Evolutionary conservation across 164 flowering plant species (phyloP), one percentile per base, ranked within the genome.

Genomic region (Tetrastigma voinierianum): DNA sequence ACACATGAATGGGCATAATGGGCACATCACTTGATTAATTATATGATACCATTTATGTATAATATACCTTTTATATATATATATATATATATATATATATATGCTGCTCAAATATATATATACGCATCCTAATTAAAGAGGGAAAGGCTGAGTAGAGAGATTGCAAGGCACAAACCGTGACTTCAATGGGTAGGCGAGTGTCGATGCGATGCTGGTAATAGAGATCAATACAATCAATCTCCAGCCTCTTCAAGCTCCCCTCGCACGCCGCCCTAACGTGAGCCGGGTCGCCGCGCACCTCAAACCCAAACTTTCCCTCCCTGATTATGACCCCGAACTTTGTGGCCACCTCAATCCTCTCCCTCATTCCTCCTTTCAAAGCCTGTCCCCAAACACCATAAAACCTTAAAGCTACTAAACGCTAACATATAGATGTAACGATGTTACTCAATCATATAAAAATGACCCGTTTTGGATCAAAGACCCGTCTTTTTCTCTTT

Each of bases 261-360:
- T 64, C 73, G 40, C 73, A 70, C 3, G 63, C 24, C 1, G 68
- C 73, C 58, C 73, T 63, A 25, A 70, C 73, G 45, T 64, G 64
- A 10, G 52, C 73, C 0, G 74, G 74, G 46, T 64, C 68, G 9
- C 74, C 68, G 9, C 68, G 53, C 8, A 69, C 10, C 47, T 62
- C 72, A 18, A 10, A 19, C 47, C 55, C 72, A 18, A 10, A 19
- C 24, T 48, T 60, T 12, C 62, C 70, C 18, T 65, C 70, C 2
- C 19, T 47, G 20, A 40, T 10, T 10, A 19, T 6, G 12, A 55
- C 1, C 55, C 71, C 78, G 48, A 75, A 75, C 45, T 75, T 70
- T 15, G 78, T 57, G 10, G 78, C 78, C 64, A 75, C 12, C 52
- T 75, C 63, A 25, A 75, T 72, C 20, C 59, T 70, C 15, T 62